Base-by-base conservation (phyloP, 169 alveolate genomes). In the Plasmodium billcollinsi region DNA sequence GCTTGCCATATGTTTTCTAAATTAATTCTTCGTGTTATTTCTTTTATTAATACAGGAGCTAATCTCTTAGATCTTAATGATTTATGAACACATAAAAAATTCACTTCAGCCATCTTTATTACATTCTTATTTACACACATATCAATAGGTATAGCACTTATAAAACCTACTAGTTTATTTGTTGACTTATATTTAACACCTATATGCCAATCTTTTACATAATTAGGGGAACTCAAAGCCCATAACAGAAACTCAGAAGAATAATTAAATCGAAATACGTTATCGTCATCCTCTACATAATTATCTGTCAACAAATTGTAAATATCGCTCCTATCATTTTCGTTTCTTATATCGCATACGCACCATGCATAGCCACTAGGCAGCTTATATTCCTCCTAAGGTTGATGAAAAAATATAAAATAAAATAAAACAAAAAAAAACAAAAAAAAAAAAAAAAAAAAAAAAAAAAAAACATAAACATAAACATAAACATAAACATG, bases 241-340 rank as follows among this genome's bases (percentile, higher is more conserved):
- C 99, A 98, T 75, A 90, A 91, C 65, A 99, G 90, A 89, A 98
- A 98, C 54, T 96, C 99, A 47, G 95, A 94, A 18, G 99, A 95
- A 92, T 99, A 99, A 86, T 98, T 99, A 80, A 99, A 98, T 88
- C 99, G 97, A 90, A 99, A 98, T 95, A 96, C 95, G 73, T 95
- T 94, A 91, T 97, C 99, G 74, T 97, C 99, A 95, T 99, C 99
- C 85, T 99, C 99, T 12, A 99, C 99, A 94, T 99, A 99, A 93
- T 98, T 96, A 74, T 97, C 96, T 43, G 94, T 96, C 73, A 99
- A 94, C 61, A 98, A 92, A 0, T 89, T 93, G 70, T 76, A 63
- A 21, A 93, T 89, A 74, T 89, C 93, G 2, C 73, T 63, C 45
- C 91, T 70, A 14, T 94, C 95, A 3, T 93, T 96, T 21, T 95